Percentiles rank a stretch among this genome's conserved stretches.
Conservation (phyloP, 2,329 filamentous ascomycete genomes). For the Clarireedia hainanense region DNA sequence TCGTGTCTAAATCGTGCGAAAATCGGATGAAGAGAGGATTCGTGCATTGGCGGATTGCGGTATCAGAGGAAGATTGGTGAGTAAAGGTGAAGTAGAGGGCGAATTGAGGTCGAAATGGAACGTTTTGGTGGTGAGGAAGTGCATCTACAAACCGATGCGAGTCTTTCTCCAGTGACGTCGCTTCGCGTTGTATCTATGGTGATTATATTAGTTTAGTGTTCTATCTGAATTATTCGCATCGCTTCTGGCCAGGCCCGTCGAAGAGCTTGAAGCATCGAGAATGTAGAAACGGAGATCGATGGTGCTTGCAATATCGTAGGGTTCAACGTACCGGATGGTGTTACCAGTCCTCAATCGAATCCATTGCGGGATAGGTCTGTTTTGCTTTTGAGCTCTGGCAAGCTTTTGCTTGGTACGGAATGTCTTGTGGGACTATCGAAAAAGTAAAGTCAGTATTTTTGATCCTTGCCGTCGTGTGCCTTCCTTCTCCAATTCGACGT, state of each 20-base stretch:
- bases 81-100: conserved; percentile 4
- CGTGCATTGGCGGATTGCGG: conserved; percentile 8
- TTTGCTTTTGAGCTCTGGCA: conserved; percentile 99
- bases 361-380: conserved; percentile 99
- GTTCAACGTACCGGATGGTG: conserved; percentile 78
- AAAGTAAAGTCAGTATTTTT: conserved; percentile 8
- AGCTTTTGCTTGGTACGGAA: conserved; percentile 99
- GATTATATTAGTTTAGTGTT: conserved; percentile 5
- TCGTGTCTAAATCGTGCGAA: conserved; percentile 8
- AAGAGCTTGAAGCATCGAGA: background rate
- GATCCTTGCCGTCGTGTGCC: conserved; percentile 12
- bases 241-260: too few species aligned
- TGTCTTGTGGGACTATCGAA: conserved; percentile 91
- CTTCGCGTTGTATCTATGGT: conserved; percentile 95
- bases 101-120: conserved; percentile 10
- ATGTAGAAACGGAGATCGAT: background rate
- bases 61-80: conserved; percentile 8
- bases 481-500: conserved; percentile 1
- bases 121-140: conserved; percentile 32
- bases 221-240: background rate
- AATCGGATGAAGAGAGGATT: conserved; percentile 4
- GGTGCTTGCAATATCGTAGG: background rate
- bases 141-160: conserved; percentile 90
- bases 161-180: conserved; percentile 99
- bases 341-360: conserved; percentile 97